Conservation (phyloP, 2,329 filamentous ascomycete genomes). For the Calonectria naviculata region DNA sequence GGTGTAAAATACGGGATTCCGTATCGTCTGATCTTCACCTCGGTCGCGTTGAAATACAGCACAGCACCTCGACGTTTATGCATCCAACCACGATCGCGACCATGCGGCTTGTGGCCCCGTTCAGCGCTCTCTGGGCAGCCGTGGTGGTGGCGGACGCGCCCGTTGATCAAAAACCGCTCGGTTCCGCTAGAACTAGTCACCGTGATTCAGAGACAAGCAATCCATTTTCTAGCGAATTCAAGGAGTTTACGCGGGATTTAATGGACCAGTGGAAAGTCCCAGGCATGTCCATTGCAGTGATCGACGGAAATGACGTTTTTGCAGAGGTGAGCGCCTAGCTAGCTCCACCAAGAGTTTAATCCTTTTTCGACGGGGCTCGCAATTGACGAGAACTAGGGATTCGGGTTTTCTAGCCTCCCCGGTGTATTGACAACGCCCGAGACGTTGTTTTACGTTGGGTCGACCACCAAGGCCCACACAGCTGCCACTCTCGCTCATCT, state of each 20-base stretch:
- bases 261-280: constrained; percentile 41
- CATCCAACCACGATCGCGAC: background rate
- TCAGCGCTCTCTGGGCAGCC: background rate
- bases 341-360: background rate
- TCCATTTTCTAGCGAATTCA: background rate
- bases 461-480: constrained; percentile 66
- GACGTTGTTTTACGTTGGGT: constrained; percentile 66
- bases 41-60: background rate
- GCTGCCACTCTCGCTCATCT: constrained; percentile 61
- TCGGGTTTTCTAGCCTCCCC: constrained; percentile 36
- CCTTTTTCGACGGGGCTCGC: background rate
- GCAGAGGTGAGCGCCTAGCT: constrained; percentile 27
- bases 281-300: constrained; percentile 39
- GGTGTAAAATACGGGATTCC: background rate
- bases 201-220: background rate
- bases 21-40: background rate
- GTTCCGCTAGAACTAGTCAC: background rate
- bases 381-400: constrained; percentile 31
- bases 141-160: background rate
- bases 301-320: constrained; percentile 38
- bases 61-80: too few relatives aligned
- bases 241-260: background rate
- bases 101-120: background rate
- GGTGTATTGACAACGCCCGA: constrained; percentile 51
- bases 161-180: background rate